These are phyloP conservation scores for Phaeosphaeriaceae sp. DNA, from an alignment of 2,329 filamentous ascomycete genomes.

Conservation along the genomic window DNA sequence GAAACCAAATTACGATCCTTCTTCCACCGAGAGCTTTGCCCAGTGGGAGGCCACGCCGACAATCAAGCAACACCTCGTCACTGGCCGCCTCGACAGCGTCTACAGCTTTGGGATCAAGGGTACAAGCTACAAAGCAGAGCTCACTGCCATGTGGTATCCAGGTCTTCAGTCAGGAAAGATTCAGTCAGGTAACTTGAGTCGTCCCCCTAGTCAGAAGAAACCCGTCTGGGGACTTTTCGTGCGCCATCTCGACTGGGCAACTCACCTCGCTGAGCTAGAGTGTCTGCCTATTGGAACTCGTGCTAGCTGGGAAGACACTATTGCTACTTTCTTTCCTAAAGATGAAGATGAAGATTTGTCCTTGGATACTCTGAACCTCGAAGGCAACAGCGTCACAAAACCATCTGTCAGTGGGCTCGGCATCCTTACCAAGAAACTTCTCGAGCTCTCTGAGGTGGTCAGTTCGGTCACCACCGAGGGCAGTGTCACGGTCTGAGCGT, in stretches of 20 bases:
- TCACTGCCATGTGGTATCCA: slow-evolving; percentile 38
- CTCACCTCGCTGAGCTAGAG: slow-evolving; percentile 36
- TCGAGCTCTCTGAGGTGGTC: slow-evolving; percentile 8
- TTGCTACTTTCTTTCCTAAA: slow-evolving; percentile 37
- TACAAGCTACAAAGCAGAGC: slow-evolving; percentile 37
- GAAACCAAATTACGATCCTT: slow-evolving; percentile 16
- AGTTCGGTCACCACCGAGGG: slow-evolving; percentile 15
- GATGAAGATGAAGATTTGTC: slow-evolving; percentile 33
- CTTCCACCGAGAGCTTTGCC: slow-evolving; percentile 25
- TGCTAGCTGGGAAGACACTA: slow-evolving; percentile 29
- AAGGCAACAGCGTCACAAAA: slow-evolving; percentile 9
- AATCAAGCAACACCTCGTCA: slow-evolving; percentile 16
- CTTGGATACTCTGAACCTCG: slow-evolving; percentile 6
- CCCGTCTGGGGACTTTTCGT: slow-evolving; percentile 42
- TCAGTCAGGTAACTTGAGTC: too few species aligned
- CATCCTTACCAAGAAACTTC: neutral
- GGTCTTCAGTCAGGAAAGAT: too few species aligned
- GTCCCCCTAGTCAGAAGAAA: neutral
- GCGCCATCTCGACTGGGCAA: slow-evolving; percentile 39
- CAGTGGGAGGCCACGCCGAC: slow-evolving; percentile 25
- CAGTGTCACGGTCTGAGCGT: slow-evolving; percentile 7
- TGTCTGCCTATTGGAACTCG: slow-evolving; percentile 26
- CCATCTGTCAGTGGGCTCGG: slow-evolving; percentile 1
- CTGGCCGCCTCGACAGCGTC: slow-evolving; percentile 31
- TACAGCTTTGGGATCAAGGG: slow-evolving; percentile 39